These are phyloP conservation scores for Kuraishia ogatae DNA, from an alignment of 805 yeast species.

Conservation along the genomic window DNA sequence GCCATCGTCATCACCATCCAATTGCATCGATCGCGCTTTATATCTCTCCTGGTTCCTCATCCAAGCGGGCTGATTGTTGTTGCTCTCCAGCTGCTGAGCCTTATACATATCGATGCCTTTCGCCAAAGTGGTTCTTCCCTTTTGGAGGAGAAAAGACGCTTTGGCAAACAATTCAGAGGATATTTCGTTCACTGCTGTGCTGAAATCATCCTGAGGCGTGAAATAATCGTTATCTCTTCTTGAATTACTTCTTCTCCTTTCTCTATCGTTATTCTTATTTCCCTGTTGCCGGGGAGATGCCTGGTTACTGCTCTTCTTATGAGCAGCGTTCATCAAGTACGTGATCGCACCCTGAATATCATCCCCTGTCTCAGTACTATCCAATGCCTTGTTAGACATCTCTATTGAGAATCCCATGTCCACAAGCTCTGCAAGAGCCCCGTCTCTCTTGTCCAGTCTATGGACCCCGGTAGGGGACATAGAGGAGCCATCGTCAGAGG, in stretches of 20 bases:
- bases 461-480: slow-evolving; percentile 2
- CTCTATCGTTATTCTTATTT: slow-evolving; percentile 14
- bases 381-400: slow-evolving; percentile 52
- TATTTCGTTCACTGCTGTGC: slow-evolving; percentile 38
- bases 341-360: slow-evolving; percentile 61
- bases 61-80: slow-evolving; percentile 56
- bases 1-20: slow-evolving; percentile 26
- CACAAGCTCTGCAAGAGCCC: slow-evolving; percentile 54
- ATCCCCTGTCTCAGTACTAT: slow-evolving; percentile 37
- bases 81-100: slow-evolving; percentile 19
- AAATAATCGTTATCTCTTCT: slow-evolving; percentile 3
- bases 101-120: slow-evolving; percentile 56
- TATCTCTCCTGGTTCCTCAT: slow-evolving; percentile 51
- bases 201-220: slow-evolving; percentile 22
- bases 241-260: not conserved
- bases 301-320: slow-evolving; percentile 17
- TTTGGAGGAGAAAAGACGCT: slow-evolving; percentile 49
- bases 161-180: slow-evolving; percentile 48
- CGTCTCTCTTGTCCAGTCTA: slow-evolving; percentile 26
- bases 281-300: not conserved
- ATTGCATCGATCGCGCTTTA: slow-evolving; percentile 26
- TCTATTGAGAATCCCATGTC: slow-evolving; percentile 75
- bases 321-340: slow-evolving; percentile 54
- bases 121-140: slow-evolving; percentile 52
- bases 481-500: not conserved